Conservation (phyloP, 805 yeast genomes). For the Metschnikowia peoriensis region DNA sequence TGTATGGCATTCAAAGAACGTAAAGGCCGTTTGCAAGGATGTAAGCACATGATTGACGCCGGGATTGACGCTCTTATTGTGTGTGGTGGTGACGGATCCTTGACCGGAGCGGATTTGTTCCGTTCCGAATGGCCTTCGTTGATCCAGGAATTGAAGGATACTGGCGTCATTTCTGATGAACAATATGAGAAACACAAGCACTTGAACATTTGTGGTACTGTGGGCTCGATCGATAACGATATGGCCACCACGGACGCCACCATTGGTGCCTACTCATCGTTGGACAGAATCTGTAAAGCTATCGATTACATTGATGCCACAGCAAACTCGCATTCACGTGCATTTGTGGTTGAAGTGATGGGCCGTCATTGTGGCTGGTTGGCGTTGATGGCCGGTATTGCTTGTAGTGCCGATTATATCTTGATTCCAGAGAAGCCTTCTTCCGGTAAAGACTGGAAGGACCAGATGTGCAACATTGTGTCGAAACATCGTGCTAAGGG, state of each 20-base stretch:
- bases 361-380: conserved; percentile 92
- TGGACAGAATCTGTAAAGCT: conserved; percentile 70
- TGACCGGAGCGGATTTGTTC: conserved; percentile 79
- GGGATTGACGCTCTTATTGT: conserved; percentile 79
- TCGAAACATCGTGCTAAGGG: conserved; percentile 67
- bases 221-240: conserved; percentile 83
- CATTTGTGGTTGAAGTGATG: conserved; percentile 84
- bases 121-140: conserved; percentile 77
- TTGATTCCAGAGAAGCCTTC: conserved; percentile 82
- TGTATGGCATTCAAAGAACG: conserved; percentile 66
- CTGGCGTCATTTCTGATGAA: conserved; percentile 44
- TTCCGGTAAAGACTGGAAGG: conserved; percentile 59
- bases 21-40: conserved; percentile 61
- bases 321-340: conserved; percentile 79
- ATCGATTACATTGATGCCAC: conserved; percentile 83
- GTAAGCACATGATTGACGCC: conserved; percentile 61
- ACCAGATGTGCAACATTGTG: conserved; percentile 62
- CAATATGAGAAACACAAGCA: conserved; percentile 50
- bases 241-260: conserved; percentile 85
- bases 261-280: conserved; percentile 76
- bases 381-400: conserved; percentile 76
- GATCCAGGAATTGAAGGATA: conserved; percentile 51
- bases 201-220: conserved; percentile 70
- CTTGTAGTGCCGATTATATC: conserved; percentile 78
- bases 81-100: conserved; percentile 82